Percentiles rank a stretch among this genome's conserved stretches.
phyloP scores from a whole-genome alignment of 192 early-diverging fungal species.

The Dissophora ornata region DNA sequence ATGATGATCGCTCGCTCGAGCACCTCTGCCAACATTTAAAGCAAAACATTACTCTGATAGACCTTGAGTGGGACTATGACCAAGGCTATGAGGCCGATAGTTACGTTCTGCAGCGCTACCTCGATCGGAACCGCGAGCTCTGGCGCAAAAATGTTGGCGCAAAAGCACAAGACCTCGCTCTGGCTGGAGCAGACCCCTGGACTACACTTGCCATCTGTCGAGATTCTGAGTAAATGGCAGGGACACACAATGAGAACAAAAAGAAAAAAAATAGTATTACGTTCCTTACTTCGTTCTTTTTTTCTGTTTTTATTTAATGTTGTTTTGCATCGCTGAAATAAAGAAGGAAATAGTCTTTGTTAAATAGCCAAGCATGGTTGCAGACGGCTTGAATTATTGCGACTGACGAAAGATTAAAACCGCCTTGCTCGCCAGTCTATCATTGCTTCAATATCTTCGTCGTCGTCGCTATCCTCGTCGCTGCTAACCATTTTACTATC shows the following conservation, averaged over 20 bases:
- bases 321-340: slow-evolving; percentile 8
- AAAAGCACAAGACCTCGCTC: slow-evolving; percentile 12
- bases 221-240: slow-evolving; percentile 3
- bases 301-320: slow-evolving; percentile 1
- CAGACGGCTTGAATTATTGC: too few species aligned
- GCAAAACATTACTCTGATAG: slow-evolving; percentile 34
- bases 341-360: background rate
- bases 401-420: slow-evolving; percentile 17
- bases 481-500: slow-evolving; percentile 32
- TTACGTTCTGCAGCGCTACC: slow-evolving; percentile 28
- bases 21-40: slow-evolving; percentile 34
- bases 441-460: slow-evolving; percentile 53
- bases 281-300: slow-evolving; percentile 12
- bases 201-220: slow-evolving; percentile 25
- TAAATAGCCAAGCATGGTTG: too few species aligned
- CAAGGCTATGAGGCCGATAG: slow-evolving; percentile 15
- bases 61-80: slow-evolving; percentile 43
- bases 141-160: slow-evolving; percentile 32
- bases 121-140: slow-evolving; percentile 32
- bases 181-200: slow-evolving; percentile 34
- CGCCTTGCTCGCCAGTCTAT: slow-evolving; percentile 51
- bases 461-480: slow-evolving; percentile 32
- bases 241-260: background rate
- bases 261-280: slow-evolving; percentile 5
- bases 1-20: slow-evolving; percentile 26